Conservation (phyloP, 2,329 filamentous ascomycete species). For the Paraphoma chrysanthemicola region DNA sequence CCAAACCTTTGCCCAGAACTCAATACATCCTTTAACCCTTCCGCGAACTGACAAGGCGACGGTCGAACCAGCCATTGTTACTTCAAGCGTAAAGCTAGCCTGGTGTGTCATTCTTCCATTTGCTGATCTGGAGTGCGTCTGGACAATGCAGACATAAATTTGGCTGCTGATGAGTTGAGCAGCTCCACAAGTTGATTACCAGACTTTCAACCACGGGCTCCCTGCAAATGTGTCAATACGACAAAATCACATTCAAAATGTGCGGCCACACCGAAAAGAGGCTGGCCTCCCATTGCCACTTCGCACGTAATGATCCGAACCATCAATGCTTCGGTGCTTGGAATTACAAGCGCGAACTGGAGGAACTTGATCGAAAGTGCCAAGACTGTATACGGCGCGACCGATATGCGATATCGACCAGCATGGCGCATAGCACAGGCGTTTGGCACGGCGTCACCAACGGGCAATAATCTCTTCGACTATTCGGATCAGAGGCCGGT, state of each 20-base stretch:
- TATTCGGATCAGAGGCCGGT: no score
- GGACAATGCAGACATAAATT: no score
- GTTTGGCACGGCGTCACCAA: neutral
- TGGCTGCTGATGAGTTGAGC: no score
- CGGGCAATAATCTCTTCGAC: neutral
- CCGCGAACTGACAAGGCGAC: neutral
- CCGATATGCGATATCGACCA: neutral
- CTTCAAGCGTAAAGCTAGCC: no score
- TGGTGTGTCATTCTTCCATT: no score
- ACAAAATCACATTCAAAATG: conserved; percentile 67
- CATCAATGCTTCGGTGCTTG: conserved; percentile 75
- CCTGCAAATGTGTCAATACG: conserved; percentile 70
- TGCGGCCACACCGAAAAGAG: conserved; percentile 68
- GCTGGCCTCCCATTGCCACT: conserved; percentile 75
- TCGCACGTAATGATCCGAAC: conserved; percentile 73
- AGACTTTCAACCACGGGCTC: neutral
- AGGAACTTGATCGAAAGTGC: conserved; percentile 49
- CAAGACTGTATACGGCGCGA: conserved; percentile 3
- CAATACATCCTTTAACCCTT: neutral
- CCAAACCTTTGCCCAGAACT: neutral
- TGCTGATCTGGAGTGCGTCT: no score
- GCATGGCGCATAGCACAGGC: neutral
- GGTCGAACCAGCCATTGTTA: neutral
- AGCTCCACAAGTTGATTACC: no score
- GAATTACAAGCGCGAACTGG: conserved; percentile 65